Conservation (phyloP, 345 rosid genomes). For the Citrus glauca region DNA sequence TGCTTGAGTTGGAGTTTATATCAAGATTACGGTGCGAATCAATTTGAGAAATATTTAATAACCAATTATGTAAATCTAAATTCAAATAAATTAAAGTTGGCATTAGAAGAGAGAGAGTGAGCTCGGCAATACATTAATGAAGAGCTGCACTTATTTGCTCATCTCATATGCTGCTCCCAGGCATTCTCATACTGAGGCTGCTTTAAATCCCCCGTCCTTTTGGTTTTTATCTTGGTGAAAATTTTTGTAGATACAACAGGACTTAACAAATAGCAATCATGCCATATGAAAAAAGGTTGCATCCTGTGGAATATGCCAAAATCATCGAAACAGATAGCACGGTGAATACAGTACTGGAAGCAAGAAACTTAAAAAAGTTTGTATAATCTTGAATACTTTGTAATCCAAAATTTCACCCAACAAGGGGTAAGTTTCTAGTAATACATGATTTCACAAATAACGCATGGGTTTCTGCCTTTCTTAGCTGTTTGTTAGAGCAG, state of each 20-base stretch:
- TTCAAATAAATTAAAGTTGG: neutral
- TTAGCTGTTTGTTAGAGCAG: neutral
- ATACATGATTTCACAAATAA: conserved; percentile 6
- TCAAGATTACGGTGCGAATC: no score
- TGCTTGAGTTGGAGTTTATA: no score
- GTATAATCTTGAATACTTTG: conserved; percentile 4
- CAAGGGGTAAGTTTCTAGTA: neutral
- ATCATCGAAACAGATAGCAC: neutral
- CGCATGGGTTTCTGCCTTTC: neutral
- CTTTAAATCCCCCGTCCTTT: neutral
- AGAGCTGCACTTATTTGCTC: neutral
- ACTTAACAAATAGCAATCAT: neutral
- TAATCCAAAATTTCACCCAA: conserved; percentile 32
- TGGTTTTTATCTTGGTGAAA: neutral
- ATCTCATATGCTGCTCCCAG: neutral
- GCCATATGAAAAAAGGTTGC: neutral
- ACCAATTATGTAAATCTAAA: neutral
- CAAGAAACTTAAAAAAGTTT: neutral
- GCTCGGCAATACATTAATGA: neutral
- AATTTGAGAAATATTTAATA: no score
- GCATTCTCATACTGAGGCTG: neutral
- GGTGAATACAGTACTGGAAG: neutral
- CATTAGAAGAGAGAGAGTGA: neutral
- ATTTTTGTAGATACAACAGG: neutral
- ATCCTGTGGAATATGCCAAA: neutral